phyloP scores from a whole-genome alignment of 1,139 yeast genomes.

The Sugiyamaella japonica region DNA sequence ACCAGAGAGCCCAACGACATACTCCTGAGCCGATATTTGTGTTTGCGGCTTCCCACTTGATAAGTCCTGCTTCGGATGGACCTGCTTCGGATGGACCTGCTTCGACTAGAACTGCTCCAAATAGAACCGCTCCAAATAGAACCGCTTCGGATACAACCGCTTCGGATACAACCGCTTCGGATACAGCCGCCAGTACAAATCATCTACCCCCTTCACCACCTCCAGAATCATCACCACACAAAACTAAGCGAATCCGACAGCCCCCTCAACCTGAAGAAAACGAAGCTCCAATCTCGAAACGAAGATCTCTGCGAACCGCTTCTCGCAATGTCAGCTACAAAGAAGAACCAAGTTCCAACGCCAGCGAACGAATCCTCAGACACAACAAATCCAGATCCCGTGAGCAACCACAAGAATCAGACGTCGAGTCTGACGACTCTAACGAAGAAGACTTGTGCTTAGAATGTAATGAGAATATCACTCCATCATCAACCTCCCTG shows the following conservation, averaged over 20 bases:
- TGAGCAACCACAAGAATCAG: slow-evolving; percentile 48
- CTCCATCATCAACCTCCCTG: neutral
- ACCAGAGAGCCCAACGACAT: neutral
- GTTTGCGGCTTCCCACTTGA: neutral
- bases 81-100: too few species aligned
- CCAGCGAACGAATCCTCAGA: neutral
- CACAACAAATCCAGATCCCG: slow-evolving; percentile 35
- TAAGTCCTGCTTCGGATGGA: slow-evolving; percentile 2
- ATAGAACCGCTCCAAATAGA: too few species aligned
- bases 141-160: too few species aligned
- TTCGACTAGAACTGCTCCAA: too few species aligned
- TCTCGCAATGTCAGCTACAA: neutral
- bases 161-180: too few species aligned
- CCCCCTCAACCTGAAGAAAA: slow-evolving; percentile 1
- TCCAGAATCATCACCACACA: slow-evolving; percentile 14
- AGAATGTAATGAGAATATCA: neutral
- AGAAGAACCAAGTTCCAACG: neutral
- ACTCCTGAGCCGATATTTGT: neutral
- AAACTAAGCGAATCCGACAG: slow-evolving; percentile 1
- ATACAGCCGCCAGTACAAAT: too few species aligned
- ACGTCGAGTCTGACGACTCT: neutral
- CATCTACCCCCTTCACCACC: slow-evolving; percentile 19
- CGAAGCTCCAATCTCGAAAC: slow-evolving; percentile 45
- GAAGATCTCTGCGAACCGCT: slow-evolving; percentile 4
- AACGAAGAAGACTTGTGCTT: slow-evolving; percentile 5